A percentile compares a stretch with the other conserved stretches of the same genome.
Evolutionary conservation across 768 basidiomycete species (phyloP).

Genomic region (Rhizopogon roseolus): DNA sequence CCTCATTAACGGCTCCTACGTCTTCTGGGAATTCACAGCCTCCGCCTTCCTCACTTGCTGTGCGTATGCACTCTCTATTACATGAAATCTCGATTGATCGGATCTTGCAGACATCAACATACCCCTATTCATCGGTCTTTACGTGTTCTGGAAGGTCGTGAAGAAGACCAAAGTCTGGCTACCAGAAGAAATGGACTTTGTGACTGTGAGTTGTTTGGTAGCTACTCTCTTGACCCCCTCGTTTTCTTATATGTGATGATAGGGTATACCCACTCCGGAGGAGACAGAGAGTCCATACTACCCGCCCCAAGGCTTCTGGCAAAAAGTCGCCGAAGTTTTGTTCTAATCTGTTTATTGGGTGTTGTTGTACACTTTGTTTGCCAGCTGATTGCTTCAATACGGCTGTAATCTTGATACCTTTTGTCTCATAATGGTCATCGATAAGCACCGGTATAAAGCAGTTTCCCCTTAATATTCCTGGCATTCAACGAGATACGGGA

Average conservation of each 20-base stretch:
- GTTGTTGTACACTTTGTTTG: background rate
- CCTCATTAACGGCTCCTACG: conserved; percentile 48
- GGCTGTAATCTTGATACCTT: background rate
- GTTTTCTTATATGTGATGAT: background rate
- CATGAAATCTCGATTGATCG: background rate
- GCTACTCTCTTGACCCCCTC: background rate
- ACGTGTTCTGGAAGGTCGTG: conserved; percentile 15
- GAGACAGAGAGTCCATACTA: conserved; percentile 9
- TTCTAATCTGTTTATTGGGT: conserved; percentile 1
- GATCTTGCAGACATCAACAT: conserved; percentile 27
- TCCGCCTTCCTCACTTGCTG: conserved; percentile 47
- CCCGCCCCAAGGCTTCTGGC: conserved; percentile 5
- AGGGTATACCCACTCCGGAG: conserved; percentile 9
- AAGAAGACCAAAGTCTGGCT: conserved; percentile 37
- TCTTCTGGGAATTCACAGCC: conserved; percentile 59
- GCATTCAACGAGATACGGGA: too few species aligned
- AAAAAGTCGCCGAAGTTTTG: conserved; percentile 4
- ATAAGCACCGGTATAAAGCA: too few species aligned
- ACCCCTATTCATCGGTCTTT: conserved; percentile 15
- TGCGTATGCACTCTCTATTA: conserved; percentile 14
- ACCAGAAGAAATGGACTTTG: conserved; percentile 65
- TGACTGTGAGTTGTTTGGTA: conserved; percentile 42
- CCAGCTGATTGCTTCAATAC: background rate
- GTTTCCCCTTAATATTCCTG: too few species aligned
- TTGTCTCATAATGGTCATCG: too few species aligned